Base-by-base conservation (phyloP, 805 yeast genomes). In the Candida nitratophila region DNA sequence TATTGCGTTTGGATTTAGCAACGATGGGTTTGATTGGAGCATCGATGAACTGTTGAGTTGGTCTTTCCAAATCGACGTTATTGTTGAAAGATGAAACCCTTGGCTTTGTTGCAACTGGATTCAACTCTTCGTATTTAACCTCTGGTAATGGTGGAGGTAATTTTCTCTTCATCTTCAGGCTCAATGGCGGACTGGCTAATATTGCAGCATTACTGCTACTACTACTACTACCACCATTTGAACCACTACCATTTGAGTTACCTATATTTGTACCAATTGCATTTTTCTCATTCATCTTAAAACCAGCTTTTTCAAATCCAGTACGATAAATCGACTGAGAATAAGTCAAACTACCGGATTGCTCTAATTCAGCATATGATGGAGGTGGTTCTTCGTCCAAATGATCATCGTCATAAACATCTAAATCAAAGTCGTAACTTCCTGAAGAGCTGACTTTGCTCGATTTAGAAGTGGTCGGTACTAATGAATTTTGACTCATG, bases 221-320 rank as follows among this genome's bases (percentile, higher is more conserved):
- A 10, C 27, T 24, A 24, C 27, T 10, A 24, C 27, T 24, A 24
- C 27, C 27, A 24, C 10, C 10, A 12, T n/a, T 20, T 19, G 22
- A 19, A 7, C 30, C 22, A 21, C 26, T 15, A 20, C 24, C 37
- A 29, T 29, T 29, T 29, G 32, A n/a, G 14, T 17, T 7, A 16
- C 15, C n/a, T 42, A 4, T n/a, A 27, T 20, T n/a, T n/a, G 16
- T 9, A 16, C 35, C 10, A 29, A 19, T 12, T 15, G 43, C 38
- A 15, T 46, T 43, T 15, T 53, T 49, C 44, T 60, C 61, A 41
- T 59, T 60, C 47, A 60, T 39, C 31, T 60, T 56, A 33, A 58
- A 54, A 3, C 67, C 67, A 1, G 66, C 66, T 46, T 63, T 63
- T 46, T 63, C 67, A 45, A 62, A 62, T 9, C 65, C 65, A 2